Base-by-base conservation (phyloP, 768 basidiomycete species). In the Trametopsis cervina region DNA sequence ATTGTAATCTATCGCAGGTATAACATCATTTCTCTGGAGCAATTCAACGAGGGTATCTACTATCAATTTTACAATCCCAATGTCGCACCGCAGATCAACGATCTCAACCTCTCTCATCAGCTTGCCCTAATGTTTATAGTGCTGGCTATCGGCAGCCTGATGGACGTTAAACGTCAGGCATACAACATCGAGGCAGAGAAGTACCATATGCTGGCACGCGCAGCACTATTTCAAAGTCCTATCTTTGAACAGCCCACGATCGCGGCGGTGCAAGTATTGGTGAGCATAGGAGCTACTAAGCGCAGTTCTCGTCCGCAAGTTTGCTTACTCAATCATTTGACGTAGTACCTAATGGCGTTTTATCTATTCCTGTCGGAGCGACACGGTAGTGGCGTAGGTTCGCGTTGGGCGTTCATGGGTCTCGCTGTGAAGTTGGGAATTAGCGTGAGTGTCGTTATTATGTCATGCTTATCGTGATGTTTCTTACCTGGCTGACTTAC, bases 361-460 rank as follows among this genome's bases (percentile, higher is more conserved):
- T 74, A 64, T 50, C 69, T 73, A 57, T 72, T 73, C 54, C 56
- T 67, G 50, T 49, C 57, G 46, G 54, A 85, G 82, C 52, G 61
- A 17, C 58, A 63, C 40, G 65, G 67, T 6, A 67, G 67, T 43
- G 69, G 71, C 48, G 78, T 78, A 42, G 75, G 75, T 10, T 75
- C 81, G 22, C 67, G 82, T 48, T 85, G 83, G 83, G 75, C 80
- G n/a, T 66, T 80, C 45, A 83, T 84, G 80, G 83, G 83, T 33
- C 69, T 85, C 25, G 75, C 78, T 15, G 80, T 83, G 24, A 85
- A 84, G 61, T 61, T 85, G 52, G 80, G 80, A 46, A 78, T 82
- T 58, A 80, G 80, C 65, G 83, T 85, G 49, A 60, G 65, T 67
- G 35, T 40, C n/a, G 41, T 44, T 11, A 40, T 25, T 7, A 42